Percentiles rank a stretch among this genome's conserved stretches.
Evolutionary conservation across 2,329 filamentous ascomycete genomes (phyloP).

Genomic region (Zymoseptoria pseudotritici): DNA sequence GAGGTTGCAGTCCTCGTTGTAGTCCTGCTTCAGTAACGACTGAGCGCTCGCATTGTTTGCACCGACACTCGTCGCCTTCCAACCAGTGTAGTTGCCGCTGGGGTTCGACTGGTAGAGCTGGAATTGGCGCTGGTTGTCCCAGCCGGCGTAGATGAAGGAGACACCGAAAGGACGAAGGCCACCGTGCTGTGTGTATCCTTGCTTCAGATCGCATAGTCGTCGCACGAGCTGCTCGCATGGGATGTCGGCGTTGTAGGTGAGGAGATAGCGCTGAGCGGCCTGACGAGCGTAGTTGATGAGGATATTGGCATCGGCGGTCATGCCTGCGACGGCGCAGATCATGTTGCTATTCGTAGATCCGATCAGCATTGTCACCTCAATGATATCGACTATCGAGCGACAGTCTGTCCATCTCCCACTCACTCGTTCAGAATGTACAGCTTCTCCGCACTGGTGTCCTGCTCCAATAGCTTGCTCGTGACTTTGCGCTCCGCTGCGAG

Average conservation of each 20-base stretch:
- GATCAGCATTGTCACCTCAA: not conserved
- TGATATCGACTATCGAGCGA: constrained; percentile 10
- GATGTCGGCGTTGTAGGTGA: constrained; percentile 99
- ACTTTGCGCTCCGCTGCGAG: constrained; percentile 97
- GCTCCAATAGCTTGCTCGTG: constrained; percentile 96
- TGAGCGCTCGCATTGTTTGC: constrained; percentile 98
- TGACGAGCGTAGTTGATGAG: constrained; percentile 99
- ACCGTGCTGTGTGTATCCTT: constrained; percentile 98
- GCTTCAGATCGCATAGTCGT: constrained; percentile 93
- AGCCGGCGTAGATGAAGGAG: constrained; percentile 98
- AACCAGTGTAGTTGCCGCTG: constrained; percentile 96
- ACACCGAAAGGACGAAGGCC: constrained; percentile 97
- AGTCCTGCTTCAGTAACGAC: constrained; percentile 96
- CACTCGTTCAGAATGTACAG: constrained; percentile 99
- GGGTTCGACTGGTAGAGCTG: constrained; percentile 99
- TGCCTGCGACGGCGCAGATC: constrained; percentile 98
- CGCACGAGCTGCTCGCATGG: constrained; percentile 98
- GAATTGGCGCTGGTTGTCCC: constrained; percentile 92
- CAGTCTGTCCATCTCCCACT: constrained; percentile 25
- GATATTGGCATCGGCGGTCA: constrained; percentile 99
- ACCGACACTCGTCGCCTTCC: constrained; percentile 96
- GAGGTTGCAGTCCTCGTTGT: constrained; percentile 94
- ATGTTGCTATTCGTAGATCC: constrained; percentile 65
- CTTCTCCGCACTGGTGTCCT: constrained; percentile 99
- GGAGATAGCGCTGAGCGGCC: constrained; percentile 92